Evolutionary conservation across 176 grass and related monocot species (phyloP).

Genomic region (maize (Zea mays)): DNA sequence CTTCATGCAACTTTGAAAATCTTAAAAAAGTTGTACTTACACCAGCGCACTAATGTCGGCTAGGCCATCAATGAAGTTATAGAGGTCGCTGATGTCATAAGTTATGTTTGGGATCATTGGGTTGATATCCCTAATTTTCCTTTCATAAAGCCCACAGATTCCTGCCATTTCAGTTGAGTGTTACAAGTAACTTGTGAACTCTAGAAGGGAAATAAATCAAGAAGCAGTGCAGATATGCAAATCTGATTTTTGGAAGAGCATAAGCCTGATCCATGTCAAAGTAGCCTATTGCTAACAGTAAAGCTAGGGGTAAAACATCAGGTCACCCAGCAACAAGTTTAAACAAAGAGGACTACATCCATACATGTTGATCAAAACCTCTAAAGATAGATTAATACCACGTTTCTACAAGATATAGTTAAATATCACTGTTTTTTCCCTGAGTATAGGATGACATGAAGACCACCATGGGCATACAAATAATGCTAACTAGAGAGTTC

Average conservation of each 20-base stretch:
- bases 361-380: not conserved
- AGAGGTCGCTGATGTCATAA: slow-evolving; percentile 86
- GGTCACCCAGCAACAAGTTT: slow-evolving; percentile 1
- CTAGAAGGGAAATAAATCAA: slow-evolving; percentile 24
- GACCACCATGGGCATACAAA: not conserved
- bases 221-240: not conserved
- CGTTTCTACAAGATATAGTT: not conserved
- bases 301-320: slow-evolving; percentile 2
- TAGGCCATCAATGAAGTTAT: slow-evolving; percentile 95
- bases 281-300: not conserved
- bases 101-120: slow-evolving; percentile 79
- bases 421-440: not conserved
- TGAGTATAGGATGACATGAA: not conserved
- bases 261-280: not conserved
- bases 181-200: slow-evolving; percentile 16
- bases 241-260: not conserved
- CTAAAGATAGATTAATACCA: not conserved
- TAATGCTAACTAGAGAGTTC: not conserved
- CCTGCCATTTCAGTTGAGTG: slow-evolving; percentile 48
- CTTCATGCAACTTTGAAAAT: not conserved
- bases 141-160: slow-evolving; percentile 81
- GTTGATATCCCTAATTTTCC: slow-evolving; percentile 91
- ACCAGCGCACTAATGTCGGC: slow-evolving; percentile 87
- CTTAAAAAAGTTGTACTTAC: slow-evolving; percentile 48
- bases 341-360: slow-evolving; percentile 1